phyloP scores from a whole-genome alignment of 1,139 yeast genomes.

The Debaryomyces psychrophilus region DNA sequence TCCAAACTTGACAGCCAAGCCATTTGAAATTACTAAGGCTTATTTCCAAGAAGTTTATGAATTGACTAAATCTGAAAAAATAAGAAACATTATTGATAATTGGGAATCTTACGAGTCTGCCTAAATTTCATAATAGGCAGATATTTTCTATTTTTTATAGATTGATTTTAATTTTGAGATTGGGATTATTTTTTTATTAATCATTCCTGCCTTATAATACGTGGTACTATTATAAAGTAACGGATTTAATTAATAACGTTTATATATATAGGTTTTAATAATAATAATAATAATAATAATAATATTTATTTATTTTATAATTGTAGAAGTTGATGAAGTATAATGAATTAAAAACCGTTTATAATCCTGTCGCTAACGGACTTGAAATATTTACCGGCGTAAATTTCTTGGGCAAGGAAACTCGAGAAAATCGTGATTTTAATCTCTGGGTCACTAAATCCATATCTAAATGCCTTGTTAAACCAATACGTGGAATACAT shows the following conservation, averaged over 20 bases:
- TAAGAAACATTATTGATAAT: conserved; percentile 85
- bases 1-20: conserved; percentile 98
- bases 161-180: background rate
- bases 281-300: background rate
- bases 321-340: background rate
- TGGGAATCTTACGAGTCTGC: conserved; percentile 84
- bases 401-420: conserved; percentile 85
- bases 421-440: conserved; percentile 81
- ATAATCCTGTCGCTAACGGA: conserved; percentile 47
- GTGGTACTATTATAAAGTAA: conserved; percentile 10
- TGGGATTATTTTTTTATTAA: background rate
- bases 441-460: conserved; percentile 85
- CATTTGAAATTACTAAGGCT: conserved; percentile 93
- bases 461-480: conserved; percentile 92
- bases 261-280: conserved; percentile 3
- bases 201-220: conserved; percentile 3
- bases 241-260: background rate
- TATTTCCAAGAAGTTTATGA: conserved; percentile 95
- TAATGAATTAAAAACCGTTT: background rate
- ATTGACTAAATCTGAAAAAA: conserved; percentile 88
- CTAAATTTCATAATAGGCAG: conserved; percentile 16
- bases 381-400: conserved; percentile 87
- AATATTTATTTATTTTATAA: conserved; percentile 1
- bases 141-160: background rate
- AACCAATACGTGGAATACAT: conserved; percentile 85